Base-by-base conservation (phyloP, 2,329 filamentous ascomycete genomes). In the Paecilomyces variotii region DNA sequence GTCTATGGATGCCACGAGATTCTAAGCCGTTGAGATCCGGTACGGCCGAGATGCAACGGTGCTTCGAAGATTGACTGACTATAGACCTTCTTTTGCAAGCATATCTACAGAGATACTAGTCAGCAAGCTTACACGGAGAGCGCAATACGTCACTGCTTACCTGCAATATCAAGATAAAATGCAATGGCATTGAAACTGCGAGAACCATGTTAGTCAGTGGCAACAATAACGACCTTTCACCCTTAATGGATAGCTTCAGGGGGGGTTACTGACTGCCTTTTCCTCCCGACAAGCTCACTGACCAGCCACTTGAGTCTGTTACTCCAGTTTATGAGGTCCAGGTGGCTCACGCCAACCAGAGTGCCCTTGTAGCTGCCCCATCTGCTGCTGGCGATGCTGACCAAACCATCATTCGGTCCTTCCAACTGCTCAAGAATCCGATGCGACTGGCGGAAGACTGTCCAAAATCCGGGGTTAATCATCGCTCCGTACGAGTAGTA, bases 291-390 rank as follows among this genome's bases (percentile, higher is more conserved):
- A 56, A 86, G 65, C 59, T 80, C 76, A 68, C 81, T 84, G 54
- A 83, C 75, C 59, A 82, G 76, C 80, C 82, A 84, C 63, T 84
- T 81, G 39, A 86, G 64, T 30, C 83, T 75, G 62, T 86, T 87
- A 28, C 82, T 84, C 84, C 84, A 87, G 64, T 87, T 87, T 70
- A 87, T 87, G 61, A 87, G 67, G 64, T 87, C 84, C 53, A 87
- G 69, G 72, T 87, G 84, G 68, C 81, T 85, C 59, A 86, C 84
- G 3, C 82, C 82, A n/a, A 84, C 75, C 55, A 87, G 67, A 0
- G 84, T 87, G 28, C 84, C 84, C 67, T 85, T 83, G 64, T 87
- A 87, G 9, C 72, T 72, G 34, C 84, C 84, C 84, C 84, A 87
- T 60, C 74, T 77, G 64, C 81, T 82, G 60, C 83, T 86, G 2